A percentile compares a stretch with the other conserved stretches of the same genome.
These are phyloP conservation scores for Lathyrus sativus DNA, from an alignment of 306 rosid species.

Conservation along the genomic window DNA sequence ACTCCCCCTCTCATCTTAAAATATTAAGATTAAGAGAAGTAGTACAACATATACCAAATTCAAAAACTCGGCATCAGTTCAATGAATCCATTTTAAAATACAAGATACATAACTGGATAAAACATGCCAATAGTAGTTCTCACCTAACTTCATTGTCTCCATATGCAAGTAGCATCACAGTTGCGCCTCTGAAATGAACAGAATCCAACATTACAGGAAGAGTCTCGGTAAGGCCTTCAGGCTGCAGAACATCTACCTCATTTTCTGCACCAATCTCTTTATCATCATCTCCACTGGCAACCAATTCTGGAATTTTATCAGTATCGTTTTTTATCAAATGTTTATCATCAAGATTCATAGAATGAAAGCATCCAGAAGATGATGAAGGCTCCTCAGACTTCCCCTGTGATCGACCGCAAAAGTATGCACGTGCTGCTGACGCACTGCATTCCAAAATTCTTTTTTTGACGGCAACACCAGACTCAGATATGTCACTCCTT, in stretches of 20 bases:
- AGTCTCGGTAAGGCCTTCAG: slow-evolving; percentile 53
- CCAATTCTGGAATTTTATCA: slow-evolving; percentile 45
- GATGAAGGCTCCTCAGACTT: slow-evolving; percentile 50
- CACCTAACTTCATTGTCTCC: slow-evolving; percentile 94
- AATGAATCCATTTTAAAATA: slow-evolving; percentile 26
- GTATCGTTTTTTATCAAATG: slow-evolving; percentile 48
- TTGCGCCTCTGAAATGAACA: slow-evolving; percentile 80
- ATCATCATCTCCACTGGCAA: slow-evolving; percentile 35
- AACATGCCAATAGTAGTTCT: slow-evolving; percentile 38
- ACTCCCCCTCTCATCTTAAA: too few relatives aligned
- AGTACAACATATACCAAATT: too few relatives aligned
- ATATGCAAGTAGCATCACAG: slow-evolving; percentile 84
- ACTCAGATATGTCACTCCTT: slow-evolving; percentile 55
- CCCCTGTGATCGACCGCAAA: slow-evolving; percentile 51
- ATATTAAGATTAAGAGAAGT: too few relatives aligned
- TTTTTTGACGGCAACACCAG: slow-evolving; percentile 54
- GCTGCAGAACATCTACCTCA: slow-evolving; percentile 46
- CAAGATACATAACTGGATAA: slow-evolving; percentile 4
- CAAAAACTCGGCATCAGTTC: background rate
- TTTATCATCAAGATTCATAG: slow-evolving; percentile 49
- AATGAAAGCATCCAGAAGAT: slow-evolving; percentile 38
- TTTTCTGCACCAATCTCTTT: slow-evolving; percentile 52
- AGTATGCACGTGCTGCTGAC: slow-evolving; percentile 63
- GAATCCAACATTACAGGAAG: slow-evolving; percentile 82
- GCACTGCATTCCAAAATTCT: slow-evolving; percentile 75